phyloP scores from a whole-genome alignment of 140 eudicot genomes.

The Ambrosia hybrid region DNA sequence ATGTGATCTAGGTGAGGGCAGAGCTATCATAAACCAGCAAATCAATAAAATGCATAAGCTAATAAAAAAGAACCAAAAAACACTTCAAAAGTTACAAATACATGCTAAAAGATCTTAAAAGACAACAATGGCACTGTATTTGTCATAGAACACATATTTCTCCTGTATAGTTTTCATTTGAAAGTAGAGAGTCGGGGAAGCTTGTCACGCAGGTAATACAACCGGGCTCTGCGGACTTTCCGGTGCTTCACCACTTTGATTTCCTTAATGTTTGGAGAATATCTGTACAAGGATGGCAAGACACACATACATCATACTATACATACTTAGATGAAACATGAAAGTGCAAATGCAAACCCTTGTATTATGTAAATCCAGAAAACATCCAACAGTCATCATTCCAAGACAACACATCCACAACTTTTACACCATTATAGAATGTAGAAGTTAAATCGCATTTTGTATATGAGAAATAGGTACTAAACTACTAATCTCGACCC shows the following conservation, averaged over 20 bases:
- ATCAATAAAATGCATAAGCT: not conserved
- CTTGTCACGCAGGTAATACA: slow-evolving; percentile 90
- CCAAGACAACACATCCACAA: no score
- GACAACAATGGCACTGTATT: not conserved
- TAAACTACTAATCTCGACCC: not conserved
- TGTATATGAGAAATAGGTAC: no score
- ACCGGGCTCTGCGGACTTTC: slow-evolving; percentile 83
- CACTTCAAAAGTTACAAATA: not conserved
- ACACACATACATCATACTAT: not conserved
- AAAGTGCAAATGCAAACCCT: no score
- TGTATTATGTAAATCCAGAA: no score
- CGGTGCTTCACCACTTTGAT: slow-evolving; percentile 76
- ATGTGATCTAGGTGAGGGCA: not conserved
- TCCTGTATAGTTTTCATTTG: slow-evolving; percentile 41
- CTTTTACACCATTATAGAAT: no score
- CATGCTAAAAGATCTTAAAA: not conserved
- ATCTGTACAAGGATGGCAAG: slow-evolving; percentile 42
- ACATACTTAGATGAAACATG: not conserved
- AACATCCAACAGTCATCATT: no score
- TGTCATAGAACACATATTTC: not conserved
- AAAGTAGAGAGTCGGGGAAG: slow-evolving; percentile 96
- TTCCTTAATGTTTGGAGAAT: slow-evolving; percentile 87
- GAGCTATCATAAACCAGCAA: not conserved
- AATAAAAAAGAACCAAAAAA: not conserved
- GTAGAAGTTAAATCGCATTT: no score